Conservation (phyloP, 2,329 filamentous ascomycete species). For the Aspergillus quadricinctus region DNA sequence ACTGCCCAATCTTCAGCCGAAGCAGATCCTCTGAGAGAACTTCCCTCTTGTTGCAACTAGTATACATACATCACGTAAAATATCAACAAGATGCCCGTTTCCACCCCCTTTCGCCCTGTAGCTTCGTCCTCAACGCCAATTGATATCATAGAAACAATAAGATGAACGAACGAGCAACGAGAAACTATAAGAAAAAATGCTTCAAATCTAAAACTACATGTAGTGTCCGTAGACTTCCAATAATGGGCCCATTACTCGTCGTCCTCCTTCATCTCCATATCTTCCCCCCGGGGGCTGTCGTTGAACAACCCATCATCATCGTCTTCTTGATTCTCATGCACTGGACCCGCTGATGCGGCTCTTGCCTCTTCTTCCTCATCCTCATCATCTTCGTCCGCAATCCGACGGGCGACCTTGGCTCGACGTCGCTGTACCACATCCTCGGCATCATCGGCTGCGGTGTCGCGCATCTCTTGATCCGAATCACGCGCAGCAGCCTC, state of each 20-base stretch:
- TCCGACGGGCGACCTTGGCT: constrained; percentile 28
- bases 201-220: constrained; percentile 3
- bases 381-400: constrained; percentile 39
- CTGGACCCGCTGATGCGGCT: constrained; percentile 3
- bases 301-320: constrained; percentile 36
- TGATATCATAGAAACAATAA: not conserved
- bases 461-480: constrained; percentile 28
- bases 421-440: constrained; percentile 30
- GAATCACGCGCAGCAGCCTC: constrained; percentile 25
- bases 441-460: constrained; percentile 34
- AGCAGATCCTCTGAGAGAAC: not conserved
- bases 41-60: not conserved
- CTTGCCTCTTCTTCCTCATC: constrained; percentile 46
- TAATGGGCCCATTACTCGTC: constrained; percentile 17
- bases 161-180: constrained; percentile 1
- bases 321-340: constrained; percentile 1
- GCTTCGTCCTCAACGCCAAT: not conserved
- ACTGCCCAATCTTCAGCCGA: not conserved
- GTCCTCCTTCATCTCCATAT: constrained; percentile 35
- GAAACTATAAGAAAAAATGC: constrained; percentile 4
- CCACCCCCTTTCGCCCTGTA: not conserved
- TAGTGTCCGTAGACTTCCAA: constrained; percentile 4
- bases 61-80: not conserved
- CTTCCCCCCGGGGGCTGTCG: constrained; percentile 23
- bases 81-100: not conserved